Evolutionary conservation across 257 asterid species (phyloP), one percentile per base, ranked within the genome.

Genomic region (Plectranthus barbatus): DNA sequence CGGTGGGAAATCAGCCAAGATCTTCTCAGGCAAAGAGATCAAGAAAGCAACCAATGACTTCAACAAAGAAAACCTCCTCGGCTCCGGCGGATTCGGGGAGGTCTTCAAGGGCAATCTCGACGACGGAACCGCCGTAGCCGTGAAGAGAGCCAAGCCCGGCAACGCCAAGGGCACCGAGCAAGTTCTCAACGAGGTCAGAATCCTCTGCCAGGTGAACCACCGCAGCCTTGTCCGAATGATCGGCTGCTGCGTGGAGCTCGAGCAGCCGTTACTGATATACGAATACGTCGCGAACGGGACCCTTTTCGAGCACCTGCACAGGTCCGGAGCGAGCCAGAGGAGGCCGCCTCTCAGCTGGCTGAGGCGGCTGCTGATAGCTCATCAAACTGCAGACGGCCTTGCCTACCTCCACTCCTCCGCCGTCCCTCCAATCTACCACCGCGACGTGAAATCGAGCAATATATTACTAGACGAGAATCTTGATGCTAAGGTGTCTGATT

Each of bases 71-170:
- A 79, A 76, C 18, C 70, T 83, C 5, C 83, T 85, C 3, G 90
- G 90, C 10, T 55, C 71, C 0, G 90, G 89, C 13, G 93, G 87
- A 55, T 85, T 85, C n/a, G 89, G 89, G 0, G 87, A 85, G 67
- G 93, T 85, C 26, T 85, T 78, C 56, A 82, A 72, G 70, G 93
- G 87, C 17, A 76, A 34, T 3, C 72, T 85, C 4, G 85, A 82
- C 0, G 87, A 82, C 7, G 85, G 85, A 20, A 76, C 72, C 0
- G 50, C 49, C 4, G 59, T 80, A n/a, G 94, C 94, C 0, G 84
- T 83, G 6, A 85, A 85, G 63, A 70, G 86, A 6, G 86, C 90
- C 29, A 83, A 83, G 61, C 83, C 80, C 0, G 90, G 85, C 3
- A 85, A 68, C 44, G 81, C 81, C 9, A 77, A 74, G 44, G 90